Percentiles rank a stretch among this genome's conserved stretches.
Evolutionary conservation across 768 basidiomycete species (phyloP).

Genomic region (Russula virescens): DNA sequence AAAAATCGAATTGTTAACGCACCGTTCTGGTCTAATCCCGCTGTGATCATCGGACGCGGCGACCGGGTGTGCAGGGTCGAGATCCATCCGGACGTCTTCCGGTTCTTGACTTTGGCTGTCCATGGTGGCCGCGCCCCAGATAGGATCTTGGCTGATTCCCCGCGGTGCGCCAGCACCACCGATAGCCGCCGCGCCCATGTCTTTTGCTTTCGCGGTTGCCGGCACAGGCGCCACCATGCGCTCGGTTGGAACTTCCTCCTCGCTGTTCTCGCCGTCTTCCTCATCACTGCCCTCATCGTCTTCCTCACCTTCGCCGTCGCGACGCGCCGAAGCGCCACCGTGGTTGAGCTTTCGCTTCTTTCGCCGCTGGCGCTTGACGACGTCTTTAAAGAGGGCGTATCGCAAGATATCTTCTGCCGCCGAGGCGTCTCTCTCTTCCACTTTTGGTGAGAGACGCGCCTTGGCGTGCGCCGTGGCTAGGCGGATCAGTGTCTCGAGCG

Average conservation of each 20-base stretch:
- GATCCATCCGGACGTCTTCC: slow-evolving; percentile 59
- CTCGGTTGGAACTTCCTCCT: slow-evolving; percentile 39
- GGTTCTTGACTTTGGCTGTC: slow-evolving; percentile 41
- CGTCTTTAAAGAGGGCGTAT: slow-evolving; percentile 97
- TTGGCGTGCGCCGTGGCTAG: slow-evolving; percentile 98
- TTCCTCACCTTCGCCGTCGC: slow-evolving; percentile 36
- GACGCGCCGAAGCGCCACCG: slow-evolving; percentile 42
- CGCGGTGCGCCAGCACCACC: slow-evolving; percentile 23
- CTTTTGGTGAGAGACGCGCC: slow-evolving; percentile 78
- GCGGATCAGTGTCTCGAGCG: slow-evolving; percentile 97
- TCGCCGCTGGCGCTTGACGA: slow-evolving; percentile 68
- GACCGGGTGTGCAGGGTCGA: slow-evolving; percentile 37
- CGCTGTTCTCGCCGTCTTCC: slow-evolving; percentile 45
- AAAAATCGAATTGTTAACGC: slow-evolving; percentile 25
- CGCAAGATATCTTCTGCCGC: slow-evolving; percentile 94
- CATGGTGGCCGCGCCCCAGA: slow-evolving; percentile 49
- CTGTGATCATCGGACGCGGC: slow-evolving; percentile 37
- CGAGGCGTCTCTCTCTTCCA: slow-evolving; percentile 78
- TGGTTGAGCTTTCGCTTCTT: slow-evolving; percentile 86
- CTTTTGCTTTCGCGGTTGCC: slow-evolving; percentile 20
- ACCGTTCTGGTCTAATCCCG: slow-evolving; percentile 55
- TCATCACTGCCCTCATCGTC: slow-evolving; percentile 28
- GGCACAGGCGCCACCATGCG: slow-evolving; percentile 47
- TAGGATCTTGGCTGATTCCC: slow-evolving; percentile 43
- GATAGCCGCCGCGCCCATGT: slow-evolving; percentile 7